Percentiles rank a stretch among this genome's conserved stretches.
Conservation (phyloP, 2,329 filamentous ascomycete species). For the Coleophoma crateriformis region DNA sequence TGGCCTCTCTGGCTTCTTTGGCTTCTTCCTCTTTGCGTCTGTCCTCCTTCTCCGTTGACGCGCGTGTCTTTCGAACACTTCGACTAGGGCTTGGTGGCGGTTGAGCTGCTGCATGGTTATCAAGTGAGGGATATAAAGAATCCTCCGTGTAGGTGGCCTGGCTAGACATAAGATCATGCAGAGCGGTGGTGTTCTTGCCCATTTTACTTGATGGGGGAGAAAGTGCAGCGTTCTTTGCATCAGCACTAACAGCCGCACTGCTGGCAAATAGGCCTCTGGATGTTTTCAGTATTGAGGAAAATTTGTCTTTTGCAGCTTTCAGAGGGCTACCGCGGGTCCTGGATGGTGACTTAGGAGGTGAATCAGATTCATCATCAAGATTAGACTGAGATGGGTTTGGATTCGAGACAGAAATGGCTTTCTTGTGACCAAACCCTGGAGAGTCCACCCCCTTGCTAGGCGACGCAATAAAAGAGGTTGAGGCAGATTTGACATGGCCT, state of each 20-base stretch:
- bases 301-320: slow-evolving; percentile 86
- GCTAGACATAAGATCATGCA: slow-evolving; percentile 31
- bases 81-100: slow-evolving; percentile 17
- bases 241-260: slow-evolving; percentile 58
- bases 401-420: slow-evolving; percentile 56
- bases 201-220: slow-evolving; percentile 44
- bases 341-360: slow-evolving; percentile 46
- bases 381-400: slow-evolving; percentile 50
- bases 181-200: slow-evolving; percentile 38
- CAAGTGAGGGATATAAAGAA: slow-evolving; percentile 39
- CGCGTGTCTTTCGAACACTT: slow-evolving; percentile 41
- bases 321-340: slow-evolving; percentile 67
- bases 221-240: slow-evolving; percentile 52
- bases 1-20: slow-evolving; percentile 52
- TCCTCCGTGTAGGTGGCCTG: slow-evolving; percentile 2
- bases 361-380: slow-evolving; percentile 10
- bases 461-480: slow-evolving; percentile 52
- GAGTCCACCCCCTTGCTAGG: slow-evolving; percentile 32
- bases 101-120: slow-evolving; percentile 21
- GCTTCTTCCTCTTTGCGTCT: slow-evolving; percentile 54
- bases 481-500: slow-evolving; percentile 56
- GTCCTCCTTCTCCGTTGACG: slow-evolving; percentile 56
- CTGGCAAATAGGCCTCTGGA: slow-evolving; percentile 83
- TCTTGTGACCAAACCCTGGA: slow-evolving; percentile 38
- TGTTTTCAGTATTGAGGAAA: slow-evolving; percentile 85